Percentiles rank a stretch among this genome's conserved stretches.
Conservation (phyloP, 2,329 filamentous ascomycete species). For the Aspergillus tamarii region DNA sequence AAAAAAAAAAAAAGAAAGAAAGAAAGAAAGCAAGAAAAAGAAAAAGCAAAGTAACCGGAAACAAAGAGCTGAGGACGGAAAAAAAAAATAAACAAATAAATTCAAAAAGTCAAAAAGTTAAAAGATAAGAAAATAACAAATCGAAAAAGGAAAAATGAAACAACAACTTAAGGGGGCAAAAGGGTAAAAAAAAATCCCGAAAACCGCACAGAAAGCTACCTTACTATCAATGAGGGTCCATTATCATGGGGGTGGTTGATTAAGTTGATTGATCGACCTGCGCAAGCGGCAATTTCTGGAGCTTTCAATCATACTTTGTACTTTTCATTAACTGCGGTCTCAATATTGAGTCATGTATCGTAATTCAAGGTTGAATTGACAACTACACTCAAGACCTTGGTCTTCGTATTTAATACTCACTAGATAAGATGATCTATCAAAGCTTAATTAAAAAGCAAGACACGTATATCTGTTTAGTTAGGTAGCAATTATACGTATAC, state of each 20-base stretch:
- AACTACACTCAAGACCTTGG: background rate
- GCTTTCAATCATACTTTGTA: background rate
- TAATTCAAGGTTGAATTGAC: background rate
- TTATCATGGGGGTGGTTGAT: conserved; percentile 1
- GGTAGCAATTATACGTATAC: background rate
- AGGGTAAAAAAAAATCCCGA: background rate
- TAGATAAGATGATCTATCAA: background rate
- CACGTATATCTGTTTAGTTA: background rate
- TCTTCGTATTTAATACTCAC: background rate
- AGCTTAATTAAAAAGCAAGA: background rate
- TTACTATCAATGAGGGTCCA: background rate
- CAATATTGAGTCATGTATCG: background rate
- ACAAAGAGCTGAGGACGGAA: background rate
- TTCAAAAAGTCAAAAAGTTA: background rate
- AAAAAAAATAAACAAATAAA: background rate
- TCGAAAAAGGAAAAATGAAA: background rate
- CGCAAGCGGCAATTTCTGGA: conserved; percentile 5
- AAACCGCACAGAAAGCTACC: background rate
- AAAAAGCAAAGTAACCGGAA: background rate
- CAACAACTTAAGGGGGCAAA: background rate
- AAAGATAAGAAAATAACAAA: background rate
- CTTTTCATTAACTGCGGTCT: background rate
- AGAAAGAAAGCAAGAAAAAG: background rate
- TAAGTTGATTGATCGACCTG: conserved; percentile 7
- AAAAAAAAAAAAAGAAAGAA: background rate